Conservation (phyloP, 108 stramenopile genomes). For the Heterococcus sp. region DNA sequence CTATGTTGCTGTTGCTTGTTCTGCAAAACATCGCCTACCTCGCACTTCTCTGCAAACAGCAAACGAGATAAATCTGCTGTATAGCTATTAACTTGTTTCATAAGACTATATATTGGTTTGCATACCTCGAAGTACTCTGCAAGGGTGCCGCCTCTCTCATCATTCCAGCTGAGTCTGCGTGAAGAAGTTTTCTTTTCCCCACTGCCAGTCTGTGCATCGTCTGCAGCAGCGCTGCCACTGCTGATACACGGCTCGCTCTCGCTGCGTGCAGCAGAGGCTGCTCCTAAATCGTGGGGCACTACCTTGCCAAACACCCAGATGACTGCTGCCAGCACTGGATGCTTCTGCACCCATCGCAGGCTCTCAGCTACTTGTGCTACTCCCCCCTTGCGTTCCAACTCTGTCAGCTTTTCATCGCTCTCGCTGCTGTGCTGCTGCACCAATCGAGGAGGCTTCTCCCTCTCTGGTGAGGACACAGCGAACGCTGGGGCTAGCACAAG, state of each 20-base stretch:
- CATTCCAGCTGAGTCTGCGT: slow-evolving; percentile 31
- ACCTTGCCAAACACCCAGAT: slow-evolving; percentile 36
- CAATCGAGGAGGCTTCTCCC: too few species aligned
- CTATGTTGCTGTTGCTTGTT: neutral
- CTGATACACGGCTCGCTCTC: neutral
- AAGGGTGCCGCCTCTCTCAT: slow-evolving; percentile 16
- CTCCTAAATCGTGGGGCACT: neutral
- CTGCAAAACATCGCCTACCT: neutral
- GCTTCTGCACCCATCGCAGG: slow-evolving; percentile 18
- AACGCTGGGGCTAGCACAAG: too few species aligned
- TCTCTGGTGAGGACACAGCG: too few species aligned
- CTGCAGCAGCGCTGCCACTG: neutral
- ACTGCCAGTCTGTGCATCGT: neutral
- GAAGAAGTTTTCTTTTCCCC: neutral
- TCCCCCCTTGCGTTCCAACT: too few species aligned
- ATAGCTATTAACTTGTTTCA: too few species aligned
- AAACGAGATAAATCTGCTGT: neutral
- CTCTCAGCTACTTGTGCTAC: neutral
- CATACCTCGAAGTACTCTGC: slow-evolving; percentile 30
- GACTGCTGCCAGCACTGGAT: slow-evolving; percentile 24
- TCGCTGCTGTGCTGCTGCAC: too few species aligned
- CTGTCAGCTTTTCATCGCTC: too few species aligned
- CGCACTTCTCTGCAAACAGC: neutral
- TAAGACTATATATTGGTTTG: too few species aligned
- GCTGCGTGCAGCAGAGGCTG: neutral